Evolutionary conservation across 495 filamentous ascomycete species (phyloP), one percentile per base, ranked within the genome.

Genomic region (Daldinia decipiens): DNA sequence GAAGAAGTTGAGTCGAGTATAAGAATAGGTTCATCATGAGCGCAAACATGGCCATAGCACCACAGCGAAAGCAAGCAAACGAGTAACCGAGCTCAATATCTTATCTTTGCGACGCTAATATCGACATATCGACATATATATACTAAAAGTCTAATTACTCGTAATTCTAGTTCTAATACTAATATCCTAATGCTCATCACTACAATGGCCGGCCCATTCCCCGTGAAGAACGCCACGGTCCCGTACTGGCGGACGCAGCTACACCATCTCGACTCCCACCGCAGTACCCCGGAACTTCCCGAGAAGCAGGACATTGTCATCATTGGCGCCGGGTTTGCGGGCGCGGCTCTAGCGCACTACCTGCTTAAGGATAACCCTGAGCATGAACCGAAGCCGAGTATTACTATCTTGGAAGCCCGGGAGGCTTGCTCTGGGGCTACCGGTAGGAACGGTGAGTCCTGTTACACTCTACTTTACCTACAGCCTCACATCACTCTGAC

Each of bases 391-490:
- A 70, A 65, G 9, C 76, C 79, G 53, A 82, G 78, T 11, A 76
- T 92, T 1, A 83, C 90, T 1, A 87, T 93, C 79, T 79, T 94
- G 4, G 91, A 94, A 73, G 90, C 90, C 3, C 81, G 91, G 19
- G 85, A 89, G 71, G 85, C 89, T 11, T 92, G 90, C 72, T 92
- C 86, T 75, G 91, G 91, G 15, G 91, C 91, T 9, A 92, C 90
- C 0, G 91, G 89, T 0, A 82, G 91, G 63, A 83, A 85, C 64
- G 71, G 82, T 77, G 31, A 74, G 57, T 67, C 11, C 0, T 3
- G 9, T 8, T 13, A 5, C 11, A 5, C 12, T 50, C n/a, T 26
- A 15, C 3, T 88, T 83, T 38, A 29, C n/a, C 27, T 32, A 85
- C 83, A 84, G 1, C 88, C 88, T 68, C 84, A 83, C 21, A 47